These are phyloP conservation scores for Tolypocladium nubicola DNA, from an alignment of 2,329 filamentous ascomycete species.

Conservation along the genomic window DNA sequence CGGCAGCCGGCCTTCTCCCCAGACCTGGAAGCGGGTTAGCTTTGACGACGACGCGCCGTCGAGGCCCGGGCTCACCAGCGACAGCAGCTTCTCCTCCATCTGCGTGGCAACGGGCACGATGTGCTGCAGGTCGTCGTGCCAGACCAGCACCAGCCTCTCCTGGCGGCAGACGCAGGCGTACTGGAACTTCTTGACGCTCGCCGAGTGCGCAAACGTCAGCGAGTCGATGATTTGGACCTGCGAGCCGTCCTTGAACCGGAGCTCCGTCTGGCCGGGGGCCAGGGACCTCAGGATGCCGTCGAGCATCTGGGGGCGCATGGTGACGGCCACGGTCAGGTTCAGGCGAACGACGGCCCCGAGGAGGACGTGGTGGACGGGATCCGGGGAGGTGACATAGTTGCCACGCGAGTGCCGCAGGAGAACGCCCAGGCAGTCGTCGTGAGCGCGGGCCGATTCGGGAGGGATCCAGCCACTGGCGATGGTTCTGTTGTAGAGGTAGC, in stretches of 20 bases:
- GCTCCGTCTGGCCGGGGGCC: conserved; percentile 27
- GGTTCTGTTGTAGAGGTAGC: conserved; percentile 17
- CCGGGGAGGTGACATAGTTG: conserved; percentile 29
- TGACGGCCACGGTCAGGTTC: conserved; percentile 35
- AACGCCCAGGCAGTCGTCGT: conserved; percentile 20
- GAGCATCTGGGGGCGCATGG: conserved; percentile 36
- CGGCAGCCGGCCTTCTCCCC: conserved; percentile 10
- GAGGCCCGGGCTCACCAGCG: conserved; percentile 7
- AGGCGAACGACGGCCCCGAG: conserved; percentile 30
- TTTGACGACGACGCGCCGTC: background rate
- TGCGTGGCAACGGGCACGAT: conserved; percentile 26
- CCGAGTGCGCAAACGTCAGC: conserved; percentile 23
- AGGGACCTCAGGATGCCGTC: conserved; percentile 31
- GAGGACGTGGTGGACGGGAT: conserved; percentile 24
- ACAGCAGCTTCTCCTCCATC: conserved; percentile 21
- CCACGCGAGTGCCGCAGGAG: conserved; percentile 27
- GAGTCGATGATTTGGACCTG: conserved; percentile 34
- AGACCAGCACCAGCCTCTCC: conserved; percentile 29
- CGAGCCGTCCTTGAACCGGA: conserved; percentile 29
- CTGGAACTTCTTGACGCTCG: conserved; percentile 29
- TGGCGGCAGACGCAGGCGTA: conserved; percentile 31
- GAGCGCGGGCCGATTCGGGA: conserved; percentile 4
- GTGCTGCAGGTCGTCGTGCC: conserved; percentile 29
- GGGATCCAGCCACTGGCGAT: conserved; percentile 19
- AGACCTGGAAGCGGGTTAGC: conserved; percentile 9